Base-by-base conservation (phyloP, 164 flowering plant genomes). In the Platanus orientalis region DNA sequence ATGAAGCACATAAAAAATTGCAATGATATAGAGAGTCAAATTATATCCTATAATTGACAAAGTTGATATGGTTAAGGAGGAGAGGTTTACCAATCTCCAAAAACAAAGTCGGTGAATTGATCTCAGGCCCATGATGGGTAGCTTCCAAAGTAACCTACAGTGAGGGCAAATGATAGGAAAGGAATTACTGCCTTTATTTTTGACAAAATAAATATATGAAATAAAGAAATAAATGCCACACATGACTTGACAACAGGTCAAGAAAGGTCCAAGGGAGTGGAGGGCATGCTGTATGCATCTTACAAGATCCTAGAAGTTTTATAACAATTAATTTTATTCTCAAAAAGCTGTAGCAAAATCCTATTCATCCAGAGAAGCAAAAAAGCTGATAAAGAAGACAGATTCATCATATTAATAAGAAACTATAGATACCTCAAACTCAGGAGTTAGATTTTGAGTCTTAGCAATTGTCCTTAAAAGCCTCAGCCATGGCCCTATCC, bases 51-150 rank as follows among this genome's bases (percentile, higher is more conserved):
- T 9, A 49, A 21, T 49, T 9, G 53, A 49, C 2, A 1, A 23
- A 59, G 6, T 26, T 17, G 20, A 48, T 3, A 49, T 29, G 7
- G 26, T 26, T 1, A 2, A 26, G 26, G 19, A 45, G 61, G 26
- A 64, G 57, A 69, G 19, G 70, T 60, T 65, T 74, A 88, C 98
- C 97, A 67, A 90, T 90, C 76, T 93, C 98, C 21, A 90, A 52
- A 60, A 93, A 93, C 97, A 90, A 77, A 49, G 98, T 82, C 3
- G 95, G 95, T 32, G 81, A 79, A 64, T 73, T 74, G 7, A 87
- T 83, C 52, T 76, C 66, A 50, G 98, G 97, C 63, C 97, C 98
- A 74, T 93, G 97, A 86, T 90, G 98, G 67, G 98, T 90, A 49
- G 82, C 98, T 85, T 90, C 98, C 83, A 90, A 73, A 36, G 98